These are phyloP conservation scores for Kalmanozyma brasiliensis DNA, from an alignment of 1,284 basidiomycete genomes.

Conservation along the genomic window DNA sequence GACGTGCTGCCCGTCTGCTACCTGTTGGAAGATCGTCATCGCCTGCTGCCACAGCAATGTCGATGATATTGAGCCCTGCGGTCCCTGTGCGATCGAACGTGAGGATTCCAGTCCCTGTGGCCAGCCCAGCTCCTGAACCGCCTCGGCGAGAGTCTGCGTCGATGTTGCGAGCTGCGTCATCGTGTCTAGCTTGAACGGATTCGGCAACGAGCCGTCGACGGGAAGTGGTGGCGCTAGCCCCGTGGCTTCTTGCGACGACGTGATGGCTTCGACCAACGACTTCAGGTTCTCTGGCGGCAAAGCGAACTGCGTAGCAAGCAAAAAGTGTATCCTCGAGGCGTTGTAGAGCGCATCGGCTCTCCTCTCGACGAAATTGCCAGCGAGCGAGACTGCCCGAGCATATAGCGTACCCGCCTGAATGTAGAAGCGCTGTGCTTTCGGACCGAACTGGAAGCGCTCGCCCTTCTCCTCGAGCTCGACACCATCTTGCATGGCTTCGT, in stretches of 20 bases:
- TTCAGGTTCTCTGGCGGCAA: slow-evolving; percentile 36
- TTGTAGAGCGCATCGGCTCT: slow-evolving; percentile 41
- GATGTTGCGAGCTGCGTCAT: slow-evolving; percentile 40
- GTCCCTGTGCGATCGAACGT: background rate
- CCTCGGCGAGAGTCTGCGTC: slow-evolving; percentile 44
- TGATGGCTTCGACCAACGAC: slow-evolving; percentile 28
- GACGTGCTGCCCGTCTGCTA: slow-evolving; percentile 25
- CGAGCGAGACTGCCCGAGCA: slow-evolving; percentile 25
- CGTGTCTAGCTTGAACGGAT: slow-evolving; percentile 49
- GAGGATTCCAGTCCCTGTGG: slow-evolving; percentile 15
- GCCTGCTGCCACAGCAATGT: slow-evolving; percentile 33
- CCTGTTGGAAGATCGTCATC: slow-evolving; percentile 18
- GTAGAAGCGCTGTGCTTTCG: slow-evolving; percentile 54
- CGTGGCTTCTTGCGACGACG: slow-evolving; percentile 21
- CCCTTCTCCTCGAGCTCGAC: slow-evolving; percentile 56
- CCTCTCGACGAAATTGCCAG: slow-evolving; percentile 7
- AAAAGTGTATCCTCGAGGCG: slow-evolving; percentile 44
- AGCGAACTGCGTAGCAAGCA: slow-evolving; percentile 51
- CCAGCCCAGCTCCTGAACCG: slow-evolving; percentile 47
- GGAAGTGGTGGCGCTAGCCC: slow-evolving; percentile 27
- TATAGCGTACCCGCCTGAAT: slow-evolving; percentile 39
- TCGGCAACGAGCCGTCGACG: slow-evolving; percentile 18
- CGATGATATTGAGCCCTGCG: background rate
- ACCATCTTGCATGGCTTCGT: slow-evolving; percentile 54
- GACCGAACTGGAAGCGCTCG: slow-evolving; percentile 49